Evolutionary conservation across 1,284 basidiomycete genomes (phyloP).

Genomic region (Tylopilus sp.): DNA sequence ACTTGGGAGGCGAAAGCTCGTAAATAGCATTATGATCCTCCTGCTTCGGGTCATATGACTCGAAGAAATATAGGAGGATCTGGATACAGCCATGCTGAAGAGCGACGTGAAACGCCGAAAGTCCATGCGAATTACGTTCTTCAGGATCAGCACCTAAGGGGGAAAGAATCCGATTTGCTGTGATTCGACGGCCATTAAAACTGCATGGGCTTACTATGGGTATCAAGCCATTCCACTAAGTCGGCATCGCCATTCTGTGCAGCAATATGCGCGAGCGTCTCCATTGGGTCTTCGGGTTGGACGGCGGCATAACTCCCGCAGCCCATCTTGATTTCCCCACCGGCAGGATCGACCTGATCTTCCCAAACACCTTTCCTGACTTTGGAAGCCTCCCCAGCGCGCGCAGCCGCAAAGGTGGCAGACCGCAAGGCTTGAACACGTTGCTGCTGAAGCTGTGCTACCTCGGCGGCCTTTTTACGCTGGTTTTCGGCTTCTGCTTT

Average conservation of each 20-base stretch:
- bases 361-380: slow-evolving; percentile 68
- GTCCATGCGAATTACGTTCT: slow-evolving; percentile 54
- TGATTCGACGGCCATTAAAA: slow-evolving; percentile 21
- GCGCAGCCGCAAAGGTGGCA: slow-evolving; percentile 59
- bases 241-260: slow-evolving; percentile 49
- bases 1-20: slow-evolving; percentile 35
- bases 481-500: slow-evolving; percentile 51
- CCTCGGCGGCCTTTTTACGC: slow-evolving; percentile 49
- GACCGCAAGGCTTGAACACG: slow-evolving; percentile 54
- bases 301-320: slow-evolving; percentile 48
- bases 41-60: slow-evolving; percentile 48
- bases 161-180: slow-evolving; percentile 20
- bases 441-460: slow-evolving; percentile 44
- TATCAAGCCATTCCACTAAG: slow-evolving; percentile 63
- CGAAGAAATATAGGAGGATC: slow-evolving; percentile 55
- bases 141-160: slow-evolving; percentile 63
- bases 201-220: slow-evolving; percentile 51
- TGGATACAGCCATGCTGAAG: slow-evolving; percentile 47
- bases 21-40: slow-evolving; percentile 50
- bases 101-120: slow-evolving; percentile 67
- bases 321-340: slow-evolving; percentile 61
- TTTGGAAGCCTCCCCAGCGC: slow-evolving; percentile 44
- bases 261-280: slow-evolving; percentile 69
- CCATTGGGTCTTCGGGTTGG: slow-evolving; percentile 49
- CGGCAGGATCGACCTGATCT: slow-evolving; percentile 62